Conservation (phyloP, 75 land plant genomes). For the Picea glauca region DNA sequence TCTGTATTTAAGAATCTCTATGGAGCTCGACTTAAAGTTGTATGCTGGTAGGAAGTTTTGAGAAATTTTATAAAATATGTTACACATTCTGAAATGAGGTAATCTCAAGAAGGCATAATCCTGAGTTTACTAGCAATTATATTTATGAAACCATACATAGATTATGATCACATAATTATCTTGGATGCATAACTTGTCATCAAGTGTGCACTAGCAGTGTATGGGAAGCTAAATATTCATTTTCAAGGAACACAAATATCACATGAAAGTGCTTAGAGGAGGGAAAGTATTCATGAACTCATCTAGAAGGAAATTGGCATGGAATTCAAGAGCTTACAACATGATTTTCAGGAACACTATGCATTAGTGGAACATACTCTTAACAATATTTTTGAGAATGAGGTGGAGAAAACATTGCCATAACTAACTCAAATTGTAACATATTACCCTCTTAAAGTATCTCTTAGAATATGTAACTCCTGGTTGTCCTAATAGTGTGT, state of each 20-base stretch:
- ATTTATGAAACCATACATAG: slow-evolving; percentile 90
- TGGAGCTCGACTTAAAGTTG: slow-evolving; percentile 86
- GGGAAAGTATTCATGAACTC: slow-evolving; percentile 87
- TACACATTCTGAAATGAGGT: slow-evolving; percentile 91
- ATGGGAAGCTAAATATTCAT: slow-evolving; percentile 31
- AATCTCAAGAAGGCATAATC: slow-evolving; percentile 89
- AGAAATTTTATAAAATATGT: slow-evolving; percentile 86
- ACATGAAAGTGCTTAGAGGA: slow-evolving; percentile 81
- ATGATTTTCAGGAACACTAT: slow-evolving; percentile 40
- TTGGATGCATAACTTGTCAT: slow-evolving; percentile 84
- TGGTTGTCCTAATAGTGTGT: too few relatives aligned
- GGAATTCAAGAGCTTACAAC: slow-evolving; percentile 50
- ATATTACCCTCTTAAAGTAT: too few relatives aligned
- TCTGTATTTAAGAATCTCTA: slow-evolving; percentile 84
- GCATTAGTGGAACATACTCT: slow-evolving; percentile 71
- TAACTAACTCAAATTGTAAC: too few relatives aligned
- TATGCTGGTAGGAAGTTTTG: slow-evolving; percentile 94
- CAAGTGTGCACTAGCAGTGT: slow-evolving; percentile 64
- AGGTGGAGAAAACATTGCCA: too few relatives aligned
- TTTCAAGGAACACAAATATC: slow-evolving; percentile 43
- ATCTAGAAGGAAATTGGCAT: slow-evolving; percentile 74
- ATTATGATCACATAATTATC: slow-evolving; percentile 84
- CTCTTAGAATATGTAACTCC: too few relatives aligned
- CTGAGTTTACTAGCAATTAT: slow-evolving; percentile 90
- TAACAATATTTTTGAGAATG: slow-evolving; percentile 27